A percentile compares a stretch with the other conserved stretches of the same genome.
phyloP scores from a whole-genome alignment of 2,329 filamentous ascomycete genomes.

The Alternaria sp. region DNA sequence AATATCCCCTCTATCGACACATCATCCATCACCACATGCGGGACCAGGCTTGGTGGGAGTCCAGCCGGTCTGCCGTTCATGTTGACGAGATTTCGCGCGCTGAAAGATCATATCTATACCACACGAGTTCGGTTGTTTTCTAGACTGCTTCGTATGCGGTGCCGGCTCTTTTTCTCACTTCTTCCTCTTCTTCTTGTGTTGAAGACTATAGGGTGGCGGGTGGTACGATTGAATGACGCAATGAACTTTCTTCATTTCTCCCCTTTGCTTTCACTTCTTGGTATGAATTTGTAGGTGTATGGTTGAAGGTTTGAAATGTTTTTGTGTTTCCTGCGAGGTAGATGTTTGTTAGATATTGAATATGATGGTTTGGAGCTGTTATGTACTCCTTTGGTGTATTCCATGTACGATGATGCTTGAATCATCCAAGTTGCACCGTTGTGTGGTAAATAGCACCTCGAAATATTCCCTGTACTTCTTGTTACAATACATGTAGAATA shows the following conservation, averaged over 20 bases:
- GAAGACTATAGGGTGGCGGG: slow-evolving; percentile 5
- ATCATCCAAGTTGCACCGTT: no score
- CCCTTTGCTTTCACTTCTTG: not conserved
- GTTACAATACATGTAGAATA: no score
- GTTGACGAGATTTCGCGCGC: not conserved
- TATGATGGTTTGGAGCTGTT: not conserved
- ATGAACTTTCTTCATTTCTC: slow-evolving; percentile 5
- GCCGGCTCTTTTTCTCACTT: slow-evolving; percentile 4
- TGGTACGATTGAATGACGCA: slow-evolving; percentile 16
- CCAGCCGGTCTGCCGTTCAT: not conserved
- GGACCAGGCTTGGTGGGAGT: not conserved
- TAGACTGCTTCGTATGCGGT: not conserved
- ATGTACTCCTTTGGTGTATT: not conserved
- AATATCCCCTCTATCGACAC: slow-evolving; percentile 1
- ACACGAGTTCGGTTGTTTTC: slow-evolving; percentile 1
- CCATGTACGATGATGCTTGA: not conserved
- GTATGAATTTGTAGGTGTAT: not conserved
- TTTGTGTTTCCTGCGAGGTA: not conserved
- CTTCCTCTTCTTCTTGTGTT: not conserved
- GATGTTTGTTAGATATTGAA: not conserved
- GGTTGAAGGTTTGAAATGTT: not conserved
- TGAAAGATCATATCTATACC: slow-evolving; percentile 4
- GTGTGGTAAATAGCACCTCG: no score
- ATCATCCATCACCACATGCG: not conserved
- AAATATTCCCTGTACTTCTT: no score